Evolutionary conservation across 331 rosid genomes (phyloP).

Genomic region (Dryas integrifolia): DNA sequence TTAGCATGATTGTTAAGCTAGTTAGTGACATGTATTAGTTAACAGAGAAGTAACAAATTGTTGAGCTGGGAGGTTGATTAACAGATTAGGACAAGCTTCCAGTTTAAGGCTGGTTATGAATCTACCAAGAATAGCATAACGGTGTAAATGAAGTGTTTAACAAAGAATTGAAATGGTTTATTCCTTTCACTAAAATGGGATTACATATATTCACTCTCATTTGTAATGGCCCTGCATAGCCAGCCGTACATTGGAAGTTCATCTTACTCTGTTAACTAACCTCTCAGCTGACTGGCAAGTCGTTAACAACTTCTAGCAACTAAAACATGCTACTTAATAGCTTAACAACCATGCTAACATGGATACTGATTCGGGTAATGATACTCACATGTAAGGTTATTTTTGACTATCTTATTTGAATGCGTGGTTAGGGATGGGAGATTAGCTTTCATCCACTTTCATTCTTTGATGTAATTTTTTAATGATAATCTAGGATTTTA

Average conservation of each 20-base stretch:
- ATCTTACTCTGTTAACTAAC: background rate
- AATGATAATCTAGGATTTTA: no score
- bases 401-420: no score
- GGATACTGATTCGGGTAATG: background rate
- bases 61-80: background rate
- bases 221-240: background rate
- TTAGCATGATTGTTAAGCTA: background rate
- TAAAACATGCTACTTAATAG: background rate
- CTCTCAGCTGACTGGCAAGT: background rate
- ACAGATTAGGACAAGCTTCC: background rate
- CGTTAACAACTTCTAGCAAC: background rate
- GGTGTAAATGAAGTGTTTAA: background rate
- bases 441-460: no score
- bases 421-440: no score
- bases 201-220: background rate
- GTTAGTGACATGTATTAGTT: background rate
- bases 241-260: background rate
- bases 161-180: background rate
- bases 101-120: background rate
- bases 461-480: no score
- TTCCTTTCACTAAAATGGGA: background rate
- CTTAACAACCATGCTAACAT: background rate
- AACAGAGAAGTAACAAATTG: no score
- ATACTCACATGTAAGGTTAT: background rate
- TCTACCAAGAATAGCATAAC: background rate